Evolutionary conservation across 192 early-diverging fungal genomes (phyloP).

Genomic region (Linnemannia elongata): DNA sequence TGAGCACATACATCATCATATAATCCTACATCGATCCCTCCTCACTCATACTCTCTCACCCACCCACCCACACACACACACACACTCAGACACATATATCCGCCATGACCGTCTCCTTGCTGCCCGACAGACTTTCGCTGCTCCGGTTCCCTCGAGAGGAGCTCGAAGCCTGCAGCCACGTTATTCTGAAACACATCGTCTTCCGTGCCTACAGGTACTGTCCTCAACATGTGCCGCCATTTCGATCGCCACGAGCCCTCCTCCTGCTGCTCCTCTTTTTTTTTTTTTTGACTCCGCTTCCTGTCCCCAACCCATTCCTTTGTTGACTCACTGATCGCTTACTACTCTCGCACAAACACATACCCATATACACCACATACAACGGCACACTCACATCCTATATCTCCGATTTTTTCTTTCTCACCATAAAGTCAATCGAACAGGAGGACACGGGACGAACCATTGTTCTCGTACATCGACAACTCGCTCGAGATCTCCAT

Average conservation of each 20-base stretch:
- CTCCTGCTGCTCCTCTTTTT: neutral
- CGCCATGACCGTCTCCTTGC: conserved; percentile 65
- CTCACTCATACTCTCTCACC: neutral
- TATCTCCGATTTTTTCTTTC: conserved; percentile 4
- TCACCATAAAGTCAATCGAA: conserved; percentile 12
- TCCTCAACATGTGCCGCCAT: neutral
- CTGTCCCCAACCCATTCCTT: neutral
- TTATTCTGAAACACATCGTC: conserved; percentile 72
- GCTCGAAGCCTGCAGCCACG: conserved; percentile 69
- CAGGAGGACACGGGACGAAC: conserved; percentile 29
- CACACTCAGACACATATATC: neutral
- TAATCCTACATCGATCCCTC: neutral
- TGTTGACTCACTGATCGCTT: neutral
- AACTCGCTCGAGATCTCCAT: conserved; percentile 80
- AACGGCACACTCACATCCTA: neutral
- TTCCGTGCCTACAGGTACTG: conserved; percentile 57
- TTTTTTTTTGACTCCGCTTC: conserved; percentile 4
- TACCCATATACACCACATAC: neutral
- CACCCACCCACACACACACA: neutral
- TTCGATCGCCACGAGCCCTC: neutral
- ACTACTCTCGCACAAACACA: neutral
- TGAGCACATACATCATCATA: neutral
- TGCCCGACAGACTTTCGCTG: conserved; percentile 69
- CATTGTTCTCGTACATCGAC: conserved; percentile 78
- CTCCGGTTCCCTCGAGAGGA: conserved; percentile 70